A percentile compares a stretch with the other conserved stretches of the same genome.
Evolutionary conservation across 352 stramenopile species (phyloP).

Genomic region (Blastocystis hominis): DNA sequence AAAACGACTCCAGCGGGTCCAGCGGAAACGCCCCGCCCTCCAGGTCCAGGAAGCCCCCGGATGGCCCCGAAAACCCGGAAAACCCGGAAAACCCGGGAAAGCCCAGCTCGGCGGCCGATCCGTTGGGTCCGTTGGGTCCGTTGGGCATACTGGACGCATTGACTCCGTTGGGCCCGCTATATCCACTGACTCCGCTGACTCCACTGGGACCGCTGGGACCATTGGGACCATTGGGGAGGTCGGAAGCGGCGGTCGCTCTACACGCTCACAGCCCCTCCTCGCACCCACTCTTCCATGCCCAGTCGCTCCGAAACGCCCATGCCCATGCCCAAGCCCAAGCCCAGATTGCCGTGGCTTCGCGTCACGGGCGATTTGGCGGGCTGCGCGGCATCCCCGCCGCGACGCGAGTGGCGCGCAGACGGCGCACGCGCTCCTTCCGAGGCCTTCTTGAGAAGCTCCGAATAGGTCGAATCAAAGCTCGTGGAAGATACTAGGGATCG

Average conservation of each 20-base stretch:
- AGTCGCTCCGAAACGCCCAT: background rate
- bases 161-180: background rate
- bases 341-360: background rate
- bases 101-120: background rate
- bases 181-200: background rate
- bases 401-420: background rate
- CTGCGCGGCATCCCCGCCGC: background rate
- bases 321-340: background rate
- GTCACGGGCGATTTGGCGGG: background rate
- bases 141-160: background rate
- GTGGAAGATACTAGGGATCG: background rate
- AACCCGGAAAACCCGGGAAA: no score
- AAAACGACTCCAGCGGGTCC: no score
- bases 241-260: background rate
- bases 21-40: no score
- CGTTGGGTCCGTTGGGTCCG: background rate
- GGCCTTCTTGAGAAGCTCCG: constrained; percentile 17
- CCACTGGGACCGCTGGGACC: no score
- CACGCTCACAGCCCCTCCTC: background rate
- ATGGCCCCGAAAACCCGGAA: no score
- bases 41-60: no score
- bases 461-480: background rate
- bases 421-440: background rate
- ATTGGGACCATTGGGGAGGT: background rate
- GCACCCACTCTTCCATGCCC: background rate